Base-by-base conservation (phyloP, 208 protist genomes). In the Crithidia mellificae region DNA sequence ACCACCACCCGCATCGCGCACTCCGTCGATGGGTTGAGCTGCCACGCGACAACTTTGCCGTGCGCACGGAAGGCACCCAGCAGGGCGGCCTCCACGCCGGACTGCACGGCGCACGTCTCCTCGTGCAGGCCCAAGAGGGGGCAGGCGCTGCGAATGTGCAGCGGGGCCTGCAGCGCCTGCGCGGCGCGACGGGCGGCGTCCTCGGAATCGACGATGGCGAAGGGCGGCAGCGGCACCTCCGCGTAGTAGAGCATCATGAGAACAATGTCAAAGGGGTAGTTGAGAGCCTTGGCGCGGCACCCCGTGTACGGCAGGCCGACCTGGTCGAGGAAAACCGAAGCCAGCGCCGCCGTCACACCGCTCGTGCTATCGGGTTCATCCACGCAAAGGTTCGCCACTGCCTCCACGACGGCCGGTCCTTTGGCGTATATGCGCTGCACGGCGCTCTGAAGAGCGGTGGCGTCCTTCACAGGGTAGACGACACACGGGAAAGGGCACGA, bases 241-340 rank as follows among this genome's bases (percentile, higher is more conserved):
- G 84, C 89, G 75, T 94, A 94, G 61, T 65, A 80, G 24, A 83
- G 74, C 79, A 92, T 89, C 89, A 94, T 91, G 41, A 91, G 73
- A 11, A 94, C 67, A 36, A 82, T 50, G 47, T 92, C 86, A 6
- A 86, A 72, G 11, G 89, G 58, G 36, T 91, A 85, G 46, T 65
- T 65, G 4, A 94, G 80, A 2, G 69, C 56, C 15, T 52, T 58
- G 4, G 79, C 65, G n/a, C 78, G 78, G 72, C 86, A 92, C 0
- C 89, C 85, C 6, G 70, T 83, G 63, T 87, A 87, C 6, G 74
- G 54, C 9, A 90, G 32, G 8, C 56, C 63, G 14, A 41, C 43
- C 6, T 80, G 73, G 2, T 87, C 78, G 36, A 90, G 70, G 7
- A 92, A 64, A 22, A 78, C 52, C 6, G 89, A 75, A 0, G 78